Evolutionary conservation across 1,139 yeast genomes (phyloP).

Genomic region (Hanseniaspora gamundiae): DNA sequence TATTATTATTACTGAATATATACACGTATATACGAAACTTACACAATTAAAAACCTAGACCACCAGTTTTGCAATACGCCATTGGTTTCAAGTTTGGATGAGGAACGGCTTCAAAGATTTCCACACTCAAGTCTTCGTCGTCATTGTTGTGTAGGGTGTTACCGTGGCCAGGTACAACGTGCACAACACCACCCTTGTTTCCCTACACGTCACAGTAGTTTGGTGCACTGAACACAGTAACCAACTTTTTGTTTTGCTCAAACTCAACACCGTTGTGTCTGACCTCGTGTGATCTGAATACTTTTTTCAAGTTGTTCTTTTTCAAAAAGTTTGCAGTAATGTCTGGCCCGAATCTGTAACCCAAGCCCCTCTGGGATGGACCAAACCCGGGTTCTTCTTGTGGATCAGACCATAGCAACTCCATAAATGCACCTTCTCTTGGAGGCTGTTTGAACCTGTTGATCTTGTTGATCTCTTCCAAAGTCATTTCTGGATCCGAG

Average conservation of each 20-base stretch:
- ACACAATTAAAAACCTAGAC: conserved; percentile 22
- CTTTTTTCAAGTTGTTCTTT: conserved; percentile 57
- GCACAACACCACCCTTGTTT: conserved; percentile 79
- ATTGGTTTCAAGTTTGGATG: conserved; percentile 92
- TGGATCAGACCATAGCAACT: conserved; percentile 95
- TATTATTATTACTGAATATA: too few relatives aligned
- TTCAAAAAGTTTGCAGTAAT: conserved; percentile 71
- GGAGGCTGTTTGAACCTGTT: conserved; percentile 81
- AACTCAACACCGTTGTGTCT: conserved; percentile 80
- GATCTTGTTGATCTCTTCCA: conserved; percentile 61
- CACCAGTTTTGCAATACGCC: conserved; percentile 72
- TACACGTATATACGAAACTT: too few relatives aligned
- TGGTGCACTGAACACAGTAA: conserved; percentile 95
- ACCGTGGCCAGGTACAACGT: conserved; percentile 31
- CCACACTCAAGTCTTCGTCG: conserved; percentile 42
- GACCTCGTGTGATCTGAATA: conserved; percentile 91
- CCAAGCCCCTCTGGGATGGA: conserved; percentile 89
- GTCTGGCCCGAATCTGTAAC: conserved; percentile 95
- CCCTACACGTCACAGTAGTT: conserved; percentile 92
- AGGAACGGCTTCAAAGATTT: conserved; percentile 65
- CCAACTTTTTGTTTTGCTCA: conserved; percentile 76
- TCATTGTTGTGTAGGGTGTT: conserved; percentile 29
- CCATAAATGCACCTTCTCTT: conserved; percentile 88
- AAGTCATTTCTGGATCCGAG: conserved; percentile 57
- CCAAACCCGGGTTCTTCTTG: conserved; percentile 67